Base-by-base conservation (phyloP, 768 basidiomycete genomes). In the Exsudoporus frostii region DNA sequence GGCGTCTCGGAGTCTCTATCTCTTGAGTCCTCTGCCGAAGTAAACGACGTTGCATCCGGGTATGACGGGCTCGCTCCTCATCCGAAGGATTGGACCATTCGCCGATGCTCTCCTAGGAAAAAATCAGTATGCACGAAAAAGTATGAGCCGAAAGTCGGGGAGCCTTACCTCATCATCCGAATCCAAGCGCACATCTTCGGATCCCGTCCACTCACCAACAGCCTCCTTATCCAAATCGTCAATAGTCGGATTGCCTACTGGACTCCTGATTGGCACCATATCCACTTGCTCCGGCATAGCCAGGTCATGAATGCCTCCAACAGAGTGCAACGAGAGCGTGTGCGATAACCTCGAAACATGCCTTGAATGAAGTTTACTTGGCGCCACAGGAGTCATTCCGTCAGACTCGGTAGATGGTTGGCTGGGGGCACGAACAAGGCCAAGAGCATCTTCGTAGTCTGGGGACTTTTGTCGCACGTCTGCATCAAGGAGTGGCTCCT, bases 81-180 rank as follows among this genome's bases (percentile, higher is more conserved):
- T 93, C 91, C 24, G 91, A 93, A 17, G 91, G 91, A 63, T 93
- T 93, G 22, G 91, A 93, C 81, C 82, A 93, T 72, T 93, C 90
- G 25, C 89, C 90, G 45, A 90, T 85, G 60, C 88, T 91, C 85
- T 90, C 74, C 59, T 70, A 56, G 51, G 27, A 51, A 48, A n/a
- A 56, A 39, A 52, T 58, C 29, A 52, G 39, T 19, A 55, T 44
- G 38, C 13, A 33, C 47, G 34, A 44, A 48, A 42, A 39, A 51
- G 53, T 56, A 48, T 38, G 20, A 14, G 14, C 27, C 2, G 9
- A 3, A 19, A n/a, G 33, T 19, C 13, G 7, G 7, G 9, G 44
- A 47, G 65, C 77, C 48, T 41, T 60, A 90, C 90, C 75, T 88
- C 85, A 59, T 88, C 85, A 34, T 88, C 86, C 25, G 85, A 84